Evolutionary conservation across 148 eudicot species (phyloP).

Genomic region (Mesembryanthemum crystallinum): DNA sequence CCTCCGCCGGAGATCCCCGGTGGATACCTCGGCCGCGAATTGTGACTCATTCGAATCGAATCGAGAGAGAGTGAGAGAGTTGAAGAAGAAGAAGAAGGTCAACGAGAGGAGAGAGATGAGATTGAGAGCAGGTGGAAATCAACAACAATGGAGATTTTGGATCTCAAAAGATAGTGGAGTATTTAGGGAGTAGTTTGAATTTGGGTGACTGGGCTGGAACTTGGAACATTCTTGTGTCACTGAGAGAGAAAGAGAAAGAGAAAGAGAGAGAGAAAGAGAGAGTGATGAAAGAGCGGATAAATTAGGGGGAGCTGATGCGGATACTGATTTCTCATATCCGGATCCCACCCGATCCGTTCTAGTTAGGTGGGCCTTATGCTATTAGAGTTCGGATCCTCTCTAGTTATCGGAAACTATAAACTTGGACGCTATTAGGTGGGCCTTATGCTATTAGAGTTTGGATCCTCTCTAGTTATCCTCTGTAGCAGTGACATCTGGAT

Average conservation of each 20-base stretch:
- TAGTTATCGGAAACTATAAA: too few species aligned
- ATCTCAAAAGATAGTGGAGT: not conserved
- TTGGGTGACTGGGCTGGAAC: not conserved
- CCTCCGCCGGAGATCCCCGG: conserved; percentile 70
- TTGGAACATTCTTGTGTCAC: not conserved
- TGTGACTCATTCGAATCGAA: conserved; percentile 27
- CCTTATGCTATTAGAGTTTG: too few species aligned
- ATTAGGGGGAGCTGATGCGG: too few species aligned
- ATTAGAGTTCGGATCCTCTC: too few species aligned
- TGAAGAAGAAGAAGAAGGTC: too few species aligned
- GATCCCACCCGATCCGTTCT: too few species aligned
- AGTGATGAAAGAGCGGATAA: not conserved
- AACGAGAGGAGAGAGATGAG: not conserved
- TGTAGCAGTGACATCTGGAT: too few species aligned
- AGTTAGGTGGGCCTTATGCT: too few species aligned
- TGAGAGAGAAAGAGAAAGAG: not conserved
- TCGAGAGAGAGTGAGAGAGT: not conserved
- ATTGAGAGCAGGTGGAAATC: not conserved
- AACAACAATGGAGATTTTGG: conserved; percentile 7
- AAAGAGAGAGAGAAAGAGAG: not conserved
- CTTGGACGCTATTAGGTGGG: too few species aligned
- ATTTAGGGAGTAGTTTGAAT: not conserved
- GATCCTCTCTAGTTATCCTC: too few species aligned
- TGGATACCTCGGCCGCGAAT: conserved; percentile 49
- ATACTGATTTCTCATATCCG: not conserved